Evolutionary conservation across 2,329 filamentous ascomycete genomes (phyloP), one percentile per base, ranked within the genome.

Genomic region (Fusarium continuum): DNA sequence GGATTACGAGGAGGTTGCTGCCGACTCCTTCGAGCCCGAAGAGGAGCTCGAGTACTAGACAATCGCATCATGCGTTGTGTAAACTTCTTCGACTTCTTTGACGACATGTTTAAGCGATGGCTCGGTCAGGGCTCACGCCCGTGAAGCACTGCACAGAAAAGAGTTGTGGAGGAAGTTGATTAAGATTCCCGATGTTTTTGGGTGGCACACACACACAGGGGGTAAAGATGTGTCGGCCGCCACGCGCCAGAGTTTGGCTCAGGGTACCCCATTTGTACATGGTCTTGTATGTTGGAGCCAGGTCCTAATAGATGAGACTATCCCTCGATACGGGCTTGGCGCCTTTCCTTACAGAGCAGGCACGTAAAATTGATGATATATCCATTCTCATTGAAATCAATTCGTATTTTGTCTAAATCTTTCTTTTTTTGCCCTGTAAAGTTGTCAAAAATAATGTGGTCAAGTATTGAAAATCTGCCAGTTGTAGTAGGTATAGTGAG

Each of bases 1-100:
- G 82, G 91, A 94, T 72, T 94, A 94, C 75, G 91, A 93, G 78
- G 91, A 93, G 83, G 91, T 93, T 69, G 91, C 90, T 60, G 85
- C 83, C 75, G 91, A 93, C 78, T 91, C 89, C 67, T 79, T 82
- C 65, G 81, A 88, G 69, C 81, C 85, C 14, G 86, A 87, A 40
- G 88, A 88, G 73, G 83, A 80, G 69, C 82, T 76, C 50, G 93
- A 97, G 85, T 97, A 97, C 85, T 97, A 94, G 74, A 62, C 55
- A 28, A 28, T 41, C 29, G 41, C 40, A 45, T 34, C 38, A 26
- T 39, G 43, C 31, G 64, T 65, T 60, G 55, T 54, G 55, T 59
- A 50, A 59, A 55, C 50, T 61, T 55, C 58, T 65, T 60, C 59
- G 58, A 61, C 52, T 68, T 70, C 51, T 68, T 61, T 64, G 56